phyloP scores from a whole-genome alignment of 2,329 filamentous ascomycete species.

The Trichoderma hamatum region DNA sequence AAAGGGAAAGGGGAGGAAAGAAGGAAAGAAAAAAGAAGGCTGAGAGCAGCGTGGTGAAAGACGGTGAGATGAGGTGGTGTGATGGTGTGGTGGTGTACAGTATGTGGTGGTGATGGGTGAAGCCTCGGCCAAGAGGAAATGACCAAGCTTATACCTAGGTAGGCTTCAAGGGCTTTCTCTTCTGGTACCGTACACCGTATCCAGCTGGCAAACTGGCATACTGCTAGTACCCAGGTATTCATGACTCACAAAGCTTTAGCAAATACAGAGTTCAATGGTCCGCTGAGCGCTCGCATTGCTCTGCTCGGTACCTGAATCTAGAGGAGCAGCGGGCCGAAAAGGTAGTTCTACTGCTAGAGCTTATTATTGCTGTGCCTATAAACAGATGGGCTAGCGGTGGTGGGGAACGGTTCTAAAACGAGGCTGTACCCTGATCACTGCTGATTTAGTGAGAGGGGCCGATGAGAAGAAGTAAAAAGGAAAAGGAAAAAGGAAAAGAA shows the following conservation, averaged over 20 bases:
- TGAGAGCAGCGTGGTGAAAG: background rate
- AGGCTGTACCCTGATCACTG: background rate
- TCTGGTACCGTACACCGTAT: too few relatives aligned
- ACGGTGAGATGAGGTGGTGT: background rate
- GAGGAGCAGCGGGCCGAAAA: background rate
- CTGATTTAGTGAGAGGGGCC: background rate
- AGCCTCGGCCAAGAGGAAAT: background rate
- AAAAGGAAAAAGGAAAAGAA: background rate
- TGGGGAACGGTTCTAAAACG: background rate
- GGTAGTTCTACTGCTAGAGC: background rate
- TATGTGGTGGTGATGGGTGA: too few relatives aligned
- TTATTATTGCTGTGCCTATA: background rate
- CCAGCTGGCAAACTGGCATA: too few relatives aligned
- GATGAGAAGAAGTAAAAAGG: too few relatives aligned
- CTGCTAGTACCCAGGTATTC: too few relatives aligned
- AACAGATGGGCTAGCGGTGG: background rate
- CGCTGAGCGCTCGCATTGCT: background rate
- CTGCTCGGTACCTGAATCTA: conserved; percentile 1
- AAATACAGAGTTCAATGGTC: background rate
- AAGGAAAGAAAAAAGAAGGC: background rate
- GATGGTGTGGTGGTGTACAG: background rate
- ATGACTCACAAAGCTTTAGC: background rate
- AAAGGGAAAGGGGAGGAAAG: background rate
- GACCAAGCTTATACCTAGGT: background rate
- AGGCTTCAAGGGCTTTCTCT: background rate